These are phyloP conservation scores for Mycena filopes DNA, from an alignment of 768 basidiomycete genomes.

Conservation along the genomic window DNA sequence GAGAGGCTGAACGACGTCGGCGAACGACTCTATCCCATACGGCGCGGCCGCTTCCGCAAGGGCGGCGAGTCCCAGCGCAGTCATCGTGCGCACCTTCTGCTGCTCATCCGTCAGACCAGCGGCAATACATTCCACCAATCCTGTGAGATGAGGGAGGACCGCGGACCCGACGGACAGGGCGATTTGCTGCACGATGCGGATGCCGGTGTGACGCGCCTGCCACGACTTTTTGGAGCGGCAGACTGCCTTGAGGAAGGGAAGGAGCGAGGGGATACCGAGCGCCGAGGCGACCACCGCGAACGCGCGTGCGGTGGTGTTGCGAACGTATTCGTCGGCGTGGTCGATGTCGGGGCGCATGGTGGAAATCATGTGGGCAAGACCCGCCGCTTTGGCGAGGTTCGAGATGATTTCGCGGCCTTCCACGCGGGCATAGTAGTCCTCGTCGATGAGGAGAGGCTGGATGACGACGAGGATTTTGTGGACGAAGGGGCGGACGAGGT, in stretches of 20 bases:
- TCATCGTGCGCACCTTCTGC: slow-evolving; percentile 96
- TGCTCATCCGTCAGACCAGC: slow-evolving; percentile 93
- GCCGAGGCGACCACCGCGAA: slow-evolving; percentile 99
- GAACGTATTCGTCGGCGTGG: slow-evolving; percentile 98
- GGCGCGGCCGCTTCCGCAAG: slow-evolving; percentile 97
- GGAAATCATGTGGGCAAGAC: slow-evolving; percentile 99
- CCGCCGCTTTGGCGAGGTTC: slow-evolving; percentile 97
- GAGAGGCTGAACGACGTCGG: slow-evolving; percentile 92
- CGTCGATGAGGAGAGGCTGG: slow-evolving; percentile 97
- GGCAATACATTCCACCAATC: slow-evolving; percentile 94
- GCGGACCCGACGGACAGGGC: slow-evolving; percentile 99
- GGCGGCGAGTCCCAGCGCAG: slow-evolving; percentile 89
- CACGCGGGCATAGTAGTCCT: slow-evolving; percentile 95
- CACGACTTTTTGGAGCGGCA: slow-evolving; percentile 99
- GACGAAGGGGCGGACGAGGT: slow-evolving; percentile 97
- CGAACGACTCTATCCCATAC: slow-evolving; percentile 99
- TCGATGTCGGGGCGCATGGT: slow-evolving; percentile 99
- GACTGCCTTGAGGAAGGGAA: slow-evolving; percentile 98
- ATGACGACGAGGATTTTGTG: slow-evolving; percentile 99
- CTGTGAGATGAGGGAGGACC: slow-evolving; percentile 94
- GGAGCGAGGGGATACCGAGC: slow-evolving; percentile 94
- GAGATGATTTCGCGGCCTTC: slow-evolving; percentile 99
- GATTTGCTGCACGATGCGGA: slow-evolving; percentile 99
- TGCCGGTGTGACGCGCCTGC: slow-evolving; percentile 99
- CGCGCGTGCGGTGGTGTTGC: slow-evolving; percentile 98